Conservation (phyloP, 805 yeast species). For the Kodamaea jinghongensis region DNA sequence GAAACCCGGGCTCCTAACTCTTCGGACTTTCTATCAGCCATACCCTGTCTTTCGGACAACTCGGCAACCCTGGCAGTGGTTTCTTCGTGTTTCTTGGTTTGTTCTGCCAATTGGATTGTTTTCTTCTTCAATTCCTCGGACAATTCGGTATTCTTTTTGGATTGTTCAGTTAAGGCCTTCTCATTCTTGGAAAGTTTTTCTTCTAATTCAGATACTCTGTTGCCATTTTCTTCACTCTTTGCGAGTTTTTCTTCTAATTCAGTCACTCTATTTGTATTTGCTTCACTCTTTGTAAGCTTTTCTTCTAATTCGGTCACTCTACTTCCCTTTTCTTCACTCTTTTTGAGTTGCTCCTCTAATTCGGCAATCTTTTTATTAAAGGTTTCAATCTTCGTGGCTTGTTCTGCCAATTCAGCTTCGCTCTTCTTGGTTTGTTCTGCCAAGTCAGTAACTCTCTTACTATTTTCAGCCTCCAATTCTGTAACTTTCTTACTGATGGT, state of each 20-base stretch:
- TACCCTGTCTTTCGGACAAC: not conserved
- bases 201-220: not conserved
- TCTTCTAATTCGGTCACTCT: not conserved
- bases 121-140: conserved; percentile 3
- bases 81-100: too few species aligned
- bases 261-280: too few species aligned
- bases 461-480: not conserved
- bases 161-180: not conserved
- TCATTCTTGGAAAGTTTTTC: not conserved
- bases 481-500: not conserved
- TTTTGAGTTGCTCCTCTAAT: conserved; percentile 3
- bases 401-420: conserved; percentile 4
- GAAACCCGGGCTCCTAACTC: not conserved
- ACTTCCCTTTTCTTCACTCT: not conserved
- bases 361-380: conserved; percentile 2
- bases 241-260: not conserved
- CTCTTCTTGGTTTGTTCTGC: conserved; percentile 5
- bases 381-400: conserved; percentile 4
- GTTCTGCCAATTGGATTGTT: too few species aligned
- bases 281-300: not conserved
- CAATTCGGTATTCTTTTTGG: too few species aligned
- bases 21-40: too few species aligned
- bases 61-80: not conserved
- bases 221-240: not conserved
- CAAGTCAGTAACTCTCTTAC: not conserved